Evolutionary conservation across 1,139 yeast genomes (phyloP), one percentile per base, ranked within the genome.

Genomic region (Candida sp.): DNA sequence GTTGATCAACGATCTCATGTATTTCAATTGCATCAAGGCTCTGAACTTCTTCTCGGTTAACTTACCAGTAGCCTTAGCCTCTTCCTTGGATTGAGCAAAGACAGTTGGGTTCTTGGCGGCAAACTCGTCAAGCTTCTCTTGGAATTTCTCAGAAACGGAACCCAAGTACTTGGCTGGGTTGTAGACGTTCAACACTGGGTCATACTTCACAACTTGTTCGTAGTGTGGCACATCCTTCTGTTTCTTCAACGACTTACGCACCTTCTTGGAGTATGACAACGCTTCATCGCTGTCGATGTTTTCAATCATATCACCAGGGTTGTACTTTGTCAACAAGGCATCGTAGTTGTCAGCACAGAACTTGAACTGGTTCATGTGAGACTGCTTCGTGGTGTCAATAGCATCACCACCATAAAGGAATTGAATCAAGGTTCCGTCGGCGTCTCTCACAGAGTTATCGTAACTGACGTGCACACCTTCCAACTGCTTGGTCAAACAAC

Each of bases 391-490:
- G 51, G 94, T 94, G 70, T 96, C 99, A 61, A 96, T 80, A 30
- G 97, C 85, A 70, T 96, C 99, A 62, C 99, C 99, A 66, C 99
- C 99, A 68, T 96, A 96, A 72, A 94, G 78, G 81, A 94, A 93
- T 77, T 96, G 98, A 55, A 96, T 80, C 72, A 96, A 78, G 2
- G 96, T 80, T 51, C 99, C 99, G 70, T 96, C 99, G 55, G 91
- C 89, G 69, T 96, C 98, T 73, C 99, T 85, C 31, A 96, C 97
- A 51, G 97, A 84, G 75, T 93, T 92, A 73, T 96, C 99, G 67
- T 96, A 96, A 48, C 91, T 84, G 42, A 92, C 88, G 63, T 91
- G 96, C 35, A 96, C 96, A 77, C 99, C 99, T 73, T 96, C 99
- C 60, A 96, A 81, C 75, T 94, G 99, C 73, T 96, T 96, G 56